phyloP scores from a whole-genome alignment of 306 rosid species.

The Cicer chorassanicum region DNA sequence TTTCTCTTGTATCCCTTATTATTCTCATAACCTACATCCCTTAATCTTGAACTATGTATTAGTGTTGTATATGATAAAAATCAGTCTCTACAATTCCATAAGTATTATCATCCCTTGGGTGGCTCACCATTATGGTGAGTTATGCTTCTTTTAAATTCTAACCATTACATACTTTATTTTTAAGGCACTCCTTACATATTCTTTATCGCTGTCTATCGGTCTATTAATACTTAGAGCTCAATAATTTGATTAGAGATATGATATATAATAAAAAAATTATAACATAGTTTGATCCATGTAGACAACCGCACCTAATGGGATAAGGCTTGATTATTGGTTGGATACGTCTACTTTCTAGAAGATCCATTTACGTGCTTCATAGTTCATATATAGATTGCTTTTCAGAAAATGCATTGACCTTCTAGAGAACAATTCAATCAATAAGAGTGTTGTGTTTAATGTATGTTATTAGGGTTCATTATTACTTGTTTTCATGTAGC shows the following conservation, averaged over 20 bases:
- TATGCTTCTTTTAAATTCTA: too few species aligned
- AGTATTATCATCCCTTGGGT: too few species aligned
- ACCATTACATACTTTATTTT: not conserved
- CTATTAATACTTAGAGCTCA: not conserved
- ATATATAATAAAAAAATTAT: not conserved
- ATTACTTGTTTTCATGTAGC: conserved; percentile 2
- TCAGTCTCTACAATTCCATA: not conserved
- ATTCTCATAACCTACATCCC: not conserved
- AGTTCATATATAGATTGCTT: not conserved
- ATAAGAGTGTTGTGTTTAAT: not conserved
- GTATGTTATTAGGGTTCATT: too few species aligned
- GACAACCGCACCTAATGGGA: not conserved
- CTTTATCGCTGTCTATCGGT: not conserved
- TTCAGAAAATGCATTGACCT: not conserved
- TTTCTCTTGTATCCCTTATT: not conserved
- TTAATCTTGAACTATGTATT: too few species aligned
- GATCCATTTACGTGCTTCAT: not conserved
- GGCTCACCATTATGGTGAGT: too few species aligned
- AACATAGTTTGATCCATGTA: not conserved
- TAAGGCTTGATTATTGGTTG: not conserved
- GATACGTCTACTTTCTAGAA: not conserved
- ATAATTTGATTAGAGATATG: not conserved
- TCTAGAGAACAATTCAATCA: not conserved
- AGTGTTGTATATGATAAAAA: too few species aligned
- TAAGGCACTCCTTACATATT: not conserved